phyloP scores from a whole-genome alignment of 2,329 filamentous ascomycete genomes.

The Coniella vitis region DNA sequence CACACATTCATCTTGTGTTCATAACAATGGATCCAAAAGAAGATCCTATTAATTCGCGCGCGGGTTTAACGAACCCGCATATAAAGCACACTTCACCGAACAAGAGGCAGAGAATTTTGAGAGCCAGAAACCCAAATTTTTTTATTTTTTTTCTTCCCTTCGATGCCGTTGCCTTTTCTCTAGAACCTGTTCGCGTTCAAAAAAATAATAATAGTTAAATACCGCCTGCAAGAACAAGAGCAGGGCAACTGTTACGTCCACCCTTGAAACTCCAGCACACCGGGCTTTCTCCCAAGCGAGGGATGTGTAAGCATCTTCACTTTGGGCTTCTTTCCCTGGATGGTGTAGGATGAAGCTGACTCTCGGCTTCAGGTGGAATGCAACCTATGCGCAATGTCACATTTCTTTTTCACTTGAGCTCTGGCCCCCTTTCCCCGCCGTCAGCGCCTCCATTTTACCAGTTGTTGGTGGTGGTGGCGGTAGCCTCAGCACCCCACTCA shows the following conservation, averaged over 20 bases:
- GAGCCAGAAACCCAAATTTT: background rate
- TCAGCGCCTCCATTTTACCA: slow-evolving; percentile 23
- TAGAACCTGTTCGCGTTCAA: background rate
- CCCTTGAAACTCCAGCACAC: slow-evolving; percentile 67
- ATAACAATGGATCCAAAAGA: no score
- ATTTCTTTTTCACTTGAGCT: slow-evolving; percentile 14
- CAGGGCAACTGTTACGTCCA: slow-evolving; percentile 86
- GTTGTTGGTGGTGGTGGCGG: slow-evolving; percentile 44
- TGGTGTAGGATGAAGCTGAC: slow-evolving; percentile 66
- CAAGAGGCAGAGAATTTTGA: background rate
- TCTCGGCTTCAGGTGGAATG: slow-evolving; percentile 27
- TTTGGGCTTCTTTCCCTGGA: slow-evolving; percentile 99
- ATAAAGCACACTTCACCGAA: no score
- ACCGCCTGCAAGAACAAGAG: slow-evolving; percentile 23
- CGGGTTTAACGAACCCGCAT: no score
- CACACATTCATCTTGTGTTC: no score
- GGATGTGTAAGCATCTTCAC: slow-evolving; percentile 28
- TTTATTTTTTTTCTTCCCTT: background rate
- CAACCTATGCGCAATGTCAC: slow-evolving; percentile 19
- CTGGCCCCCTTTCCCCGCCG: background rate
- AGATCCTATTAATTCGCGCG: no score
- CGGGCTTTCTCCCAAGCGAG: slow-evolving; percentile 89
- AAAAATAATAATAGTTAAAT: background rate
- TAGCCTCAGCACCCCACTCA: slow-evolving; percentile 46
- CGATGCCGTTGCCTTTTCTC: background rate